These are phyloP conservation scores for Blepharisma stoltei DNA, from an alignment of 73 alveolate genomes.

Conservation along the genomic window DNA sequence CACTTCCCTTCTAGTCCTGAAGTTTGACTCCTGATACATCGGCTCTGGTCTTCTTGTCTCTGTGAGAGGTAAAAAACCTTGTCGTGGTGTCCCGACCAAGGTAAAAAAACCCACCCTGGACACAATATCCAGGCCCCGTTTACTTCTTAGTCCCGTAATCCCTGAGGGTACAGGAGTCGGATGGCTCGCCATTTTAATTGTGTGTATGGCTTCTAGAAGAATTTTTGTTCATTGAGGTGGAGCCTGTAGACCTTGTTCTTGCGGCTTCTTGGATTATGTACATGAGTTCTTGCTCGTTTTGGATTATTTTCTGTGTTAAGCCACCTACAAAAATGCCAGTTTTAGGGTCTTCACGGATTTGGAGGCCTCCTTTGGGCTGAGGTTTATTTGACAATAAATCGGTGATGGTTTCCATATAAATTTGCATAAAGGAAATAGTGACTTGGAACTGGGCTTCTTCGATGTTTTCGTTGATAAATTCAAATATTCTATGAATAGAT, in stretches of 20 bases:
- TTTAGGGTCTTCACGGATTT: conserved; percentile 83
- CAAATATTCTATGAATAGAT: conserved; percentile 80
- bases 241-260: conserved; percentile 60
- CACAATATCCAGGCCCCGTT: too few relatives aligned
- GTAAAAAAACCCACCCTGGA: too few relatives aligned
- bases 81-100: too few relatives aligned
- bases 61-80: too few relatives aligned
- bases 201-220: conserved; percentile 91
- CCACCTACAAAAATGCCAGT: conserved; percentile 82
- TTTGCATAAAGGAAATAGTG: conserved; percentile 80
- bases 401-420: conserved; percentile 85
- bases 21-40: too few relatives aligned
- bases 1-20: too few relatives aligned
- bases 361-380: conserved; percentile 34
- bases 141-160: too few relatives aligned
- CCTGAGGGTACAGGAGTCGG: too few relatives aligned
- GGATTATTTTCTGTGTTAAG: conserved; percentile 55
- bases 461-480: conserved; percentile 65
- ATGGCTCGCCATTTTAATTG: too few relatives aligned
- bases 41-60: too few relatives aligned
- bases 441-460: conserved; percentile 76
- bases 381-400: conserved; percentile 60
- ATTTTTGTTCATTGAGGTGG: conserved; percentile 85
- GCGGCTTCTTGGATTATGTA: conserved; percentile 67
- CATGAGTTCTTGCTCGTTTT: conserved; percentile 61